Evolutionary conservation across 768 basidiomycete species (phyloP).

Genomic region (Mrakia hoshinonis): DNA sequence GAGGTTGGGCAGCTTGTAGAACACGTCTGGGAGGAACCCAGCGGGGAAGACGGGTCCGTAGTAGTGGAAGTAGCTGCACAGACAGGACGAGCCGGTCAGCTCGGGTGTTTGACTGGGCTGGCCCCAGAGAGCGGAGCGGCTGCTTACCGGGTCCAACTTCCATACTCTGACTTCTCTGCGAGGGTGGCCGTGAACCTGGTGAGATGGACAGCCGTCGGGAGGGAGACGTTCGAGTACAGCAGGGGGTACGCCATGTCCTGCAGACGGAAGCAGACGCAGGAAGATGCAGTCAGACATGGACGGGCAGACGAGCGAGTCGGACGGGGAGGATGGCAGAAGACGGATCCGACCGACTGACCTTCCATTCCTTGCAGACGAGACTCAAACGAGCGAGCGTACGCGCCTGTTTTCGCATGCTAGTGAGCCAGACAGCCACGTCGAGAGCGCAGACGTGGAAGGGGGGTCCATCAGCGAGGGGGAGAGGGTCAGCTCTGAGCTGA

Average conservation of each 20-base stretch:
- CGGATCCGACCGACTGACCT: neutral
- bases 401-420: constrained; percentile 5
- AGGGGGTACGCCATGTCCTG: constrained; percentile 22
- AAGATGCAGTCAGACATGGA: neutral
- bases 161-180: neutral
- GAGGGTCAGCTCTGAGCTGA: neutral
- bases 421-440: neutral
- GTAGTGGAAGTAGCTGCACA: constrained; percentile 17
- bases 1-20: constrained; percentile 14
- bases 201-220: constrained; percentile 11
- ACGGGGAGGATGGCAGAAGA: neutral
- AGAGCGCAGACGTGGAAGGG: neutral
- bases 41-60: constrained; percentile 2
- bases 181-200: neutral
- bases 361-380: constrained; percentile 17
- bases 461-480: neutral
- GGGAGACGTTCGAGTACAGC: constrained; percentile 11
- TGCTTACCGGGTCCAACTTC: neutral
- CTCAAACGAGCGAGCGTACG: neutral
- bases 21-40: neutral
- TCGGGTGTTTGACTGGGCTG: too few relatives aligned
- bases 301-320: neutral
- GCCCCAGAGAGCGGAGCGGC: neutral
- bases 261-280: neutral
- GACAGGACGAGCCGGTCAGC: neutral